These are phyloP conservation scores for Penicillium ochrochloron DNA, from an alignment of 495 filamentous ascomycete species.

Conservation along the genomic window DNA sequence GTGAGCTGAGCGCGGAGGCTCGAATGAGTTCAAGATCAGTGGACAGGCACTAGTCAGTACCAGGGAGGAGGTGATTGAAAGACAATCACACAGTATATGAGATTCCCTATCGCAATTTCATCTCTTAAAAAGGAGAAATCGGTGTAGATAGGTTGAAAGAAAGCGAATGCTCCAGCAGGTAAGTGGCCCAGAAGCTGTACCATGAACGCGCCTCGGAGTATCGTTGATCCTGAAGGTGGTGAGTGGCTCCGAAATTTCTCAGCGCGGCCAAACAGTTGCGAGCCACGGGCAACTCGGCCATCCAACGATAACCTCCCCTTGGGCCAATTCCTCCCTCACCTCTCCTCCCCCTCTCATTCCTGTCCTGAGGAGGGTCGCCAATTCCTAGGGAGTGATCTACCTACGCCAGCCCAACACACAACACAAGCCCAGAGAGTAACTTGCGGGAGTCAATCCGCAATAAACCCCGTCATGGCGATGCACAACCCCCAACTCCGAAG, in stretches of 20 bases:
- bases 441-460: conserved; percentile 17
- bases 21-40: neutral
- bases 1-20: conserved; percentile 5
- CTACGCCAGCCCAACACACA: neutral
- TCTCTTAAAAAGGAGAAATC: neutral
- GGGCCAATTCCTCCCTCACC: conserved; percentile 4
- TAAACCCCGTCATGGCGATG: conserved; percentile 38
- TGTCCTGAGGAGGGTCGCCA: neutral
- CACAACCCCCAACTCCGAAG: conserved; percentile 36
- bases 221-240: conserved; percentile 38
- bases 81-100: neutral
- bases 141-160: conserved; percentile 2
- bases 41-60: neutral
- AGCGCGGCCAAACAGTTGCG: conserved; percentile 13
- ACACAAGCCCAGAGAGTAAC: neutral
- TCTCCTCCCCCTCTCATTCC: neutral
- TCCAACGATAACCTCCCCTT: neutral
- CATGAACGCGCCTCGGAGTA: conserved; percentile 34
- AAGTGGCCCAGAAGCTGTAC: neutral
- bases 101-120: neutral
- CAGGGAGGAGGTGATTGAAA: neutral
- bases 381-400: neutral
- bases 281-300: conserved; percentile 12
- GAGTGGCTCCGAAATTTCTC: conserved; percentile 38
- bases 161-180: neutral